Evolutionary conservation across 768 basidiomycete genomes (phyloP).

Genomic region (Psilocybe azurescens): DNA sequence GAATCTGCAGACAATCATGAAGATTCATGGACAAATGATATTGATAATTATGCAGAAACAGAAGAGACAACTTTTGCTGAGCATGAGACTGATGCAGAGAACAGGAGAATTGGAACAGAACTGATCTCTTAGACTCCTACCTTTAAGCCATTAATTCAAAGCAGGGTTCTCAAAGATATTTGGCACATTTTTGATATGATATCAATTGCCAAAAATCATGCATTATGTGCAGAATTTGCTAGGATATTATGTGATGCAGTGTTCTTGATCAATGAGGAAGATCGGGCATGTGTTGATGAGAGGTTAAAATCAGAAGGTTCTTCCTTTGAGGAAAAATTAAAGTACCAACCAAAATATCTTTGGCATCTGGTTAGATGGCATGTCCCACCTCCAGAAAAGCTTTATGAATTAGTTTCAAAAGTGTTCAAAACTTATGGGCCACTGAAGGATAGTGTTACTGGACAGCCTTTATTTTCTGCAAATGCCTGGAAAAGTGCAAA

Average conservation of each 20-base stretch:
- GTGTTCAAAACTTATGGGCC: slow-evolving; percentile 37
- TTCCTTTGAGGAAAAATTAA: slow-evolving; percentile 16
- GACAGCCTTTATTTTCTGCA: slow-evolving; percentile 33
- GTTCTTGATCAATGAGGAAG: slow-evolving; percentile 15
- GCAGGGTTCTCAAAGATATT: slow-evolving; percentile 29
- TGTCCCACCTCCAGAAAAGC: slow-evolving; percentile 36
- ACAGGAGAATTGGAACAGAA: background rate
- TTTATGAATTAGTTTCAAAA: slow-evolving; percentile 27
- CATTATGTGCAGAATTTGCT: slow-evolving; percentile 22
- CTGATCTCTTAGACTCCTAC: background rate
- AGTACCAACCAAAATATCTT: slow-evolving; percentile 25
- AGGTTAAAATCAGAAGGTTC: slow-evolving; percentile 18
- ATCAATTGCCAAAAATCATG: slow-evolving; percentile 28
- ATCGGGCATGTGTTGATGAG: slow-evolving; percentile 21
- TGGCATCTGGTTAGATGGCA: slow-evolving; percentile 27
- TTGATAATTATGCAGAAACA: too few species aligned
- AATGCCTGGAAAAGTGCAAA: slow-evolving; percentile 32
- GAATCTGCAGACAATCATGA: too few species aligned
- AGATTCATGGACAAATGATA: too few species aligned
- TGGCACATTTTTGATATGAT: slow-evolving; percentile 35
- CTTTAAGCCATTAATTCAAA: slow-evolving; percentile 10
- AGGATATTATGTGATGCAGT: slow-evolving; percentile 13
- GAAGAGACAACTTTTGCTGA: background rate
- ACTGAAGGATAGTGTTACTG: slow-evolving; percentile 34
- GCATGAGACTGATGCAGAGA: background rate